phyloP scores from a whole-genome alignment of 768 basidiomycete species.

The Hericium alpestre region DNA sequence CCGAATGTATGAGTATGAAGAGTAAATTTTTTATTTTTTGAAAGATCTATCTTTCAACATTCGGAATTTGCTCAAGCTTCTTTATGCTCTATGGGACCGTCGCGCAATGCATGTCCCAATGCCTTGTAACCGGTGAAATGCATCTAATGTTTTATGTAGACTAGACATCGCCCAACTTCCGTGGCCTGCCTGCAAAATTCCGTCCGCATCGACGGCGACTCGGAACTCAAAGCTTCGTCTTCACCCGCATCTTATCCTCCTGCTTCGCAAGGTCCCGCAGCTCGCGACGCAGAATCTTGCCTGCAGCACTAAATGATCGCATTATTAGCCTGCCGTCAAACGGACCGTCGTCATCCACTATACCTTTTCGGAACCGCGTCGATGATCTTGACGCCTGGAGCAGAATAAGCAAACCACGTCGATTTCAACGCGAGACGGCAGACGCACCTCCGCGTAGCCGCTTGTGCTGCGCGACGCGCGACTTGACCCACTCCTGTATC shows the following conservation, averaged over 20 bases:
- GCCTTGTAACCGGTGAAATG: background rate
- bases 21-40: background rate
- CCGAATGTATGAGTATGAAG: slow-evolving; percentile 13
- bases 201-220: background rate
- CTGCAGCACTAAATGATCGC: slow-evolving; percentile 48
- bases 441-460: slow-evolving; percentile 50
- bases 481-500: slow-evolving; percentile 57
- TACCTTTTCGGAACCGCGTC: slow-evolving; percentile 63
- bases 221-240: slow-evolving; percentile 6
- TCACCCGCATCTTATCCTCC: slow-evolving; percentile 23
- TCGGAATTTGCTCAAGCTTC: background rate
- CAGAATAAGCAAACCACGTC: no score
- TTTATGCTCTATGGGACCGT: background rate
- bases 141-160: background rate
- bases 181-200: background rate
- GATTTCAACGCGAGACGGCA: background rate
- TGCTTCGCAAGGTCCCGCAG: slow-evolving; percentile 57
- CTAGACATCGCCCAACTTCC: background rate
- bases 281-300: slow-evolving; percentile 78
- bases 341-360: slow-evolving; percentile 1
- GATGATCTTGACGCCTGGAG: slow-evolving; percentile 36
- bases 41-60: background rate
- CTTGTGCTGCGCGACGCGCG: slow-evolving; percentile 69
- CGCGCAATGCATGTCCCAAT: background rate
- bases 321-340: background rate